Percentiles rank a stretch among this genome's conserved stretches.
Evolutionary conservation across 192 early-diverging fungal species (phyloP).

Genomic region (Umbelopsis isabellina): DNA sequence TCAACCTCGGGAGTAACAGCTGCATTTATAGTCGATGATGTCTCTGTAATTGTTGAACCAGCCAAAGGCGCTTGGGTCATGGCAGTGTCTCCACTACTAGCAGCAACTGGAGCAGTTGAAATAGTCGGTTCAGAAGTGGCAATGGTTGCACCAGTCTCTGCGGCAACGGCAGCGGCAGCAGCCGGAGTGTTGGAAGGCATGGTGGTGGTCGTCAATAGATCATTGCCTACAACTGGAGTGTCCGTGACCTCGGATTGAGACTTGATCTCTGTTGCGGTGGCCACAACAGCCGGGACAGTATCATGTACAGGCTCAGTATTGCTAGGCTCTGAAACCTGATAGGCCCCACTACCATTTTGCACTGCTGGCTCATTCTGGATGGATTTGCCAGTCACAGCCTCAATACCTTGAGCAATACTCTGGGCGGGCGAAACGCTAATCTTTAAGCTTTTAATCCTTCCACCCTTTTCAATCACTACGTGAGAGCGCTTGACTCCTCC

Average conservation of each 20-base stretch:
- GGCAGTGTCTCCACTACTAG: too few relatives aligned
- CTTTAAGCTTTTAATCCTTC: slow-evolving; percentile 4
- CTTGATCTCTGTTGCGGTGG: background rate
- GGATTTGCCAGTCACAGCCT: slow-evolving; percentile 1
- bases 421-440: slow-evolving; percentile 6
- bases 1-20: too few relatives aligned
- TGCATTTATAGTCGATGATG: too few relatives aligned
- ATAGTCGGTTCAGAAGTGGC: too few relatives aligned
- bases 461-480: slow-evolving; percentile 10
- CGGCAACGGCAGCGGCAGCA: background rate
- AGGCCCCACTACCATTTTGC: background rate
- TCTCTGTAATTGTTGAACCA: too few relatives aligned
- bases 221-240: background rate
- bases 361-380: background rate
- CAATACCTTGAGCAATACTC: slow-evolving; percentile 7
- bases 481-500: slow-evolving; percentile 13
- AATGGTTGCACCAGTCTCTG: too few relatives aligned
- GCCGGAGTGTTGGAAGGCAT: background rate
- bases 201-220: background rate
- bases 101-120: too few relatives aligned
- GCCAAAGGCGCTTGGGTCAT: too few relatives aligned
- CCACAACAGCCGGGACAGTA: background rate
- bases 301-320: background rate
- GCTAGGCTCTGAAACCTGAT: slow-evolving; percentile 6
- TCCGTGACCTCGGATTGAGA: background rate